Percentiles rank a stretch among this genome's conserved stretches.
These are phyloP conservation scores for Zopfia rhizophila DNA, from an alignment of 2,329 filamentous ascomycete species.

Conservation along the genomic window DNA sequence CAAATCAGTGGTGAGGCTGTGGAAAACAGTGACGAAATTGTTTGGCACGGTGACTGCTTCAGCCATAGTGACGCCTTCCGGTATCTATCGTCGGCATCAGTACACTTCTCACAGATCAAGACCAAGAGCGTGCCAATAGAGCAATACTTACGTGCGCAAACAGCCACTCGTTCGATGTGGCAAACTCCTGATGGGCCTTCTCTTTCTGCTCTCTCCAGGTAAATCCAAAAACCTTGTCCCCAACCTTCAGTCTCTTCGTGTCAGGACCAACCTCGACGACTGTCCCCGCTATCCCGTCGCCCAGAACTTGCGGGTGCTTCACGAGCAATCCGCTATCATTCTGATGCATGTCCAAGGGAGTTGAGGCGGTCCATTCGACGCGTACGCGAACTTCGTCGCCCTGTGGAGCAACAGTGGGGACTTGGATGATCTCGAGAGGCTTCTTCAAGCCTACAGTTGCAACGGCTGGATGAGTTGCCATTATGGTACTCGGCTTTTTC, in stretches of 20 bases:
- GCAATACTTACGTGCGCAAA: slow-evolving; percentile 39
- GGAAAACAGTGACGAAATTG: slow-evolving; percentile 69
- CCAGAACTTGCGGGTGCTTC: slow-evolving; percentile 61
- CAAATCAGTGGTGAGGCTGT: slow-evolving; percentile 64
- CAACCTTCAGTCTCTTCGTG: slow-evolving; percentile 58
- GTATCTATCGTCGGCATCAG: slow-evolving; percentile 46
- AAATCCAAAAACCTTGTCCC: slow-evolving; percentile 68
- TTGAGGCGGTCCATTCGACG: slow-evolving; percentile 69
- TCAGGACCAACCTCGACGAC: slow-evolving; percentile 63
- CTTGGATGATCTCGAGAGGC: slow-evolving; percentile 47
- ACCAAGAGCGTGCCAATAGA: slow-evolving; percentile 6
- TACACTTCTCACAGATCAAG: neutral
- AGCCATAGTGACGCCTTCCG: slow-evolving; percentile 53
- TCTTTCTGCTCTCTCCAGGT: slow-evolving; percentile 59
- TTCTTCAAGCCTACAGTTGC: slow-evolving; percentile 52
- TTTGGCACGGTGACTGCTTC: slow-evolving; percentile 66
- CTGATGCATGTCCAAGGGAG: slow-evolving; percentile 70
- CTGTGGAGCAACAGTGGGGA: slow-evolving; percentile 46
- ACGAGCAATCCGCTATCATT: slow-evolving; percentile 69
- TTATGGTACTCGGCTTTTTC: too few relatives aligned
- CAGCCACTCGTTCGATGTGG: slow-evolving; percentile 63
- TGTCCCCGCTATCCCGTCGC: slow-evolving; percentile 63
- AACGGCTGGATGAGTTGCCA: slow-evolving; percentile 52
- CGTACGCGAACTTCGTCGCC: slow-evolving; percentile 64
- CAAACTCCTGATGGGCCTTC: slow-evolving; percentile 66